Percentiles rank a stretch among this genome's conserved stretches.
phyloP scores from a whole-genome alignment of 2,329 filamentous ascomycete species.

The Phoma sp. region DNA sequence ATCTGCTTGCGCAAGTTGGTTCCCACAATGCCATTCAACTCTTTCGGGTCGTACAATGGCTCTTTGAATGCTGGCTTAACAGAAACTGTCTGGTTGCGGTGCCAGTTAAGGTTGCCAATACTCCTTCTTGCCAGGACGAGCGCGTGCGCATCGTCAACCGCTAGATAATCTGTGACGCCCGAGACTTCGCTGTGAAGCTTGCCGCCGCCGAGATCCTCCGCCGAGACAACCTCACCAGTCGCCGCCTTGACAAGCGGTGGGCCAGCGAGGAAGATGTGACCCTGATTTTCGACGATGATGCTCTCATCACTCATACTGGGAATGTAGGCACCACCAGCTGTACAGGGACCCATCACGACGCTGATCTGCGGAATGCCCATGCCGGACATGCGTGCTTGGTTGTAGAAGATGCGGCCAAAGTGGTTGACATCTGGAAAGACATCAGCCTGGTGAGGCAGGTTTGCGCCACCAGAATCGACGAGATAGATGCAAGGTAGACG shows the following conservation, averaged over 20 bases:
- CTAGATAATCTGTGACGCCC: conserved; percentile 93
- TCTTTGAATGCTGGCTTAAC: conserved; percentile 64
- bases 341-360: conserved; percentile 97
- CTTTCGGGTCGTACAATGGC: conserved; percentile 78
- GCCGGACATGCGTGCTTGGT: conserved; percentile 92
- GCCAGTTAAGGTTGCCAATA: conserved; percentile 90
- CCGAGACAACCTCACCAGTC: conserved; percentile 88
- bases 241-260: conserved; percentile 95
- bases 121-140: conserved; percentile 83
- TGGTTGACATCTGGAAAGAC: conserved; percentile 95
- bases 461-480: conserved; percentile 93
- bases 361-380: conserved; percentile 90
- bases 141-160: conserved; percentile 92
- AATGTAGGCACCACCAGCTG: conserved; percentile 93
- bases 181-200: conserved; percentile 88
- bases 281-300: conserved; percentile 94
- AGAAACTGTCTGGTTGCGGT: conserved; percentile 52
- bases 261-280: conserved; percentile 96
- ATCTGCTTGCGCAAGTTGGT: conserved; percentile 88
- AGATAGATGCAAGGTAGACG: conserved; percentile 86
- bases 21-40: conserved; percentile 86
- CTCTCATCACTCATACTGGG: conserved; percentile 97
- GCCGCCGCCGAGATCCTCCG: conserved; percentile 90
- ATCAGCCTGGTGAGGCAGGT: conserved; percentile 92
- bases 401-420: conserved; percentile 97